phyloP scores from a whole-genome alignment of 371 early-diverging fungal species.

The Saksenaea vasiformis region DNA sequence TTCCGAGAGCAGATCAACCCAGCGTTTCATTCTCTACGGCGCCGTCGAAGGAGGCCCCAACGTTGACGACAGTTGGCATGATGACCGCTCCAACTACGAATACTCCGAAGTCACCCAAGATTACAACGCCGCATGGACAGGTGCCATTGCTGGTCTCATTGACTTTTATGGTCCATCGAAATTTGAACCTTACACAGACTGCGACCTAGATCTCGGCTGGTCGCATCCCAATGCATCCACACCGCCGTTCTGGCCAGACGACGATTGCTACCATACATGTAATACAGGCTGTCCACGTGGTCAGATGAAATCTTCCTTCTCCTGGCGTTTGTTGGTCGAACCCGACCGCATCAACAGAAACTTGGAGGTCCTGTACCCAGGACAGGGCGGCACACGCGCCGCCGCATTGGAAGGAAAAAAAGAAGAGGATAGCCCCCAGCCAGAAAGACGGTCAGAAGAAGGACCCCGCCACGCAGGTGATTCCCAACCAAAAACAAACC shows the following conservation, averaged over 20 bases:
- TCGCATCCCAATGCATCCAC: conserved; percentile 48
- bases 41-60: conserved; percentile 59
- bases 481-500: background rate
- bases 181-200: conserved; percentile 55
- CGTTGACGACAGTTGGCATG: conserved; percentile 55
- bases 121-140: conserved; percentile 61
- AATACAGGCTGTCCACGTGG: conserved; percentile 50
- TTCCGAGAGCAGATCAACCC: conserved; percentile 35
- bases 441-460: background rate
- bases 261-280: conserved; percentile 60
- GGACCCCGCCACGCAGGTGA: background rate
- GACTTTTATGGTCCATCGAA: conserved; percentile 49
- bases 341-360: conserved; percentile 20
- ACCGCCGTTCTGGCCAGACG: conserved; percentile 41
- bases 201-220: conserved; percentile 60
- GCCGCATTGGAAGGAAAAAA: conserved; percentile 30
- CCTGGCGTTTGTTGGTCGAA: conserved; percentile 43
- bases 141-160: conserved; percentile 57
- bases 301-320: conserved; percentile 40
- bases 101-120: conserved; percentile 61
- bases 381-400: conserved; percentile 31
- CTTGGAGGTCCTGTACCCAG: conserved; percentile 38
- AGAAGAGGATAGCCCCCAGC: background rate
- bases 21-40: conserved; percentile 58
- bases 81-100: conserved; percentile 56